Percentiles rank a stretch among this genome's conserved stretches.
Evolutionary conservation across 257 asterid genomes (phyloP).

Genomic region (Petunia secreta): DNA sequence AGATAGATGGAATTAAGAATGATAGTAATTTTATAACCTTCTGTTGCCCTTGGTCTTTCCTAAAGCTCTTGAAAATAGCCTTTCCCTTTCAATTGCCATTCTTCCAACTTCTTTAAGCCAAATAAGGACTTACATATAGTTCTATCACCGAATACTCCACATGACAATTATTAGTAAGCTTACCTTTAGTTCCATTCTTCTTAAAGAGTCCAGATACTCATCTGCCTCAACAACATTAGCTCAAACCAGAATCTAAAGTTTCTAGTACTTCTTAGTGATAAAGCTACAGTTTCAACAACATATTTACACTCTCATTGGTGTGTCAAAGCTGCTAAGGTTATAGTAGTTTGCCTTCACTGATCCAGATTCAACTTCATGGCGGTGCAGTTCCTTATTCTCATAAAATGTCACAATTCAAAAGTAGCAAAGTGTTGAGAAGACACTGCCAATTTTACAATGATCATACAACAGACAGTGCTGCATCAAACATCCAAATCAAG

Average conservation of each 20-base stretch:
- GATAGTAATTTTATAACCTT: background rate
- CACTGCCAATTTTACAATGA: background rate
- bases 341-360: background rate
- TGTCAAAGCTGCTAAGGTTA: constrained; percentile 2
- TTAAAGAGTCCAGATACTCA: background rate
- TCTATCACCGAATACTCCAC: background rate
- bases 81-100: background rate
- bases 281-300: background rate
- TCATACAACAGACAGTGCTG: background rate
- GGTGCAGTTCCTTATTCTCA: background rate
- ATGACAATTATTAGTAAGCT: background rate
- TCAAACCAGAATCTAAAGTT: background rate
- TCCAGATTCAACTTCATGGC: background rate
- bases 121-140: background rate
- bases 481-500: background rate
- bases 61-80: background rate
- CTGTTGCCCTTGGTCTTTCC: background rate
- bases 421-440: background rate
- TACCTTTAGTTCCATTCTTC: constrained; percentile 5
- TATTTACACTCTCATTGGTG: no score
- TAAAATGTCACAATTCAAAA: background rate
- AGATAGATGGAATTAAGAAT: background rate
- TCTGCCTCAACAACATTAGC: background rate
- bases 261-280: constrained; percentile 13
- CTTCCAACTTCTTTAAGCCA: background rate